Percentiles rank a stretch among this genome's conserved stretches.
Conservation (phyloP, 495 filamentous ascomycete genomes). For the Xylaria grammica region DNA sequence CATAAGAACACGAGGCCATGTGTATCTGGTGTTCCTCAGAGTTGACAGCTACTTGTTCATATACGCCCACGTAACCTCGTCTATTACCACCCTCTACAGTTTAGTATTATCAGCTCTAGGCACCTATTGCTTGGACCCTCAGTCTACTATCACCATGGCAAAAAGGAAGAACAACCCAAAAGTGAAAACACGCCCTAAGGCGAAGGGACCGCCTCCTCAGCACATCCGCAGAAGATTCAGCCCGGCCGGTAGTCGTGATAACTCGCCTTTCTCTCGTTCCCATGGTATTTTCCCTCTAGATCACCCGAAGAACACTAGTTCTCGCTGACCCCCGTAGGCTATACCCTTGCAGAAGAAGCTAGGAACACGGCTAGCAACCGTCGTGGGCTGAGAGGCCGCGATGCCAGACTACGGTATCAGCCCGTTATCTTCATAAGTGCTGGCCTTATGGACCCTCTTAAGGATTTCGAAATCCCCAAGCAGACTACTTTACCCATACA, state of each 20-base stretch:
- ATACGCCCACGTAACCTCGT: conserved; percentile 15
- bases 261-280: not conserved
- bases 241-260: not conserved
- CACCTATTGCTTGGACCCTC: not conserved
- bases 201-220: conserved; percentile 6
- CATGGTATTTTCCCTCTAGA: conserved; percentile 24
- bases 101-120: not conserved
- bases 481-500: not conserved
- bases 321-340: conserved; percentile 37
- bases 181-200: conserved; percentile 7
- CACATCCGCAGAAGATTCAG: not conserved
- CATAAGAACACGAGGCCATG: conserved; percentile 6
- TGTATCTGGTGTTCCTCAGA: not conserved
- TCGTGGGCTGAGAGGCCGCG: conserved; percentile 44
- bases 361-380: conserved; percentile 71
- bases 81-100: not conserved
- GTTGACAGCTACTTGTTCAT: conserved; percentile 3
- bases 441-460: conserved; percentile 60
- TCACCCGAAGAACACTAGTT: conserved; percentile 1
- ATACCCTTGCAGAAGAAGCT: conserved; percentile 77
- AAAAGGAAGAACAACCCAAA: conserved; percentile 13
- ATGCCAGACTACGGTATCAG: conserved; percentile 52
- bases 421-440: conserved; percentile 78
- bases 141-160: conserved; percentile 3
- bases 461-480: conserved; percentile 31